Evolutionary conservation across 192 early-diverging fungal genomes (phyloP).

Genomic region (Entomortierella lignicola): DNA sequence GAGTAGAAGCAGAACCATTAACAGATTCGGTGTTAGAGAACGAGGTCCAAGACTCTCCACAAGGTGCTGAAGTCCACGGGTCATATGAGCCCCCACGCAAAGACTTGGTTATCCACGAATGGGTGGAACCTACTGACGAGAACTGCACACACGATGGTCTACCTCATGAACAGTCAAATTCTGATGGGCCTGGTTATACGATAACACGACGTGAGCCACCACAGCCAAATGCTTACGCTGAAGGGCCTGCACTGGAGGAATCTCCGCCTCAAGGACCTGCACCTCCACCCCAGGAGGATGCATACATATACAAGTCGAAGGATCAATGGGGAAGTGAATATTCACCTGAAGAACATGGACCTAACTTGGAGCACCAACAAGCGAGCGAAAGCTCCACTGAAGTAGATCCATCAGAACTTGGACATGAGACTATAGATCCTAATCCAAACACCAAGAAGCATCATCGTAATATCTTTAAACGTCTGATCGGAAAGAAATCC

Average conservation of each 20-base stretch:
- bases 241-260: not conserved
- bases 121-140: not conserved
- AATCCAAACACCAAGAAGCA: conserved; percentile 1
- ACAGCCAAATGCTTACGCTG: not conserved
- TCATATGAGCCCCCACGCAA: not conserved
- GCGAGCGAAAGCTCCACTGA: too few relatives aligned
- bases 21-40: not conserved
- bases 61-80: not conserved
- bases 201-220: conserved; percentile 11
- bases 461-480: conserved; percentile 30
- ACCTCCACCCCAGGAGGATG: too few relatives aligned
- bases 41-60: not conserved
- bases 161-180: not conserved
- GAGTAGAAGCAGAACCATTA: too few relatives aligned
- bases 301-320: too few relatives aligned
- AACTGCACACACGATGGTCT: not conserved
- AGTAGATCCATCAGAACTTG: not conserved
- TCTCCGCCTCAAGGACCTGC: not conserved
- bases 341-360: not conserved
- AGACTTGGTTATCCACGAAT: not conserved
- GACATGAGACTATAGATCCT: not conserved
- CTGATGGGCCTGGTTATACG: not conserved
- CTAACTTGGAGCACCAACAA: too few relatives aligned
- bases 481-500: conserved; percentile 30
- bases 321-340: too few relatives aligned